phyloP scores from a whole-genome alignment of 2,329 filamentous ascomycete species.

The Thelonectria discophora region DNA sequence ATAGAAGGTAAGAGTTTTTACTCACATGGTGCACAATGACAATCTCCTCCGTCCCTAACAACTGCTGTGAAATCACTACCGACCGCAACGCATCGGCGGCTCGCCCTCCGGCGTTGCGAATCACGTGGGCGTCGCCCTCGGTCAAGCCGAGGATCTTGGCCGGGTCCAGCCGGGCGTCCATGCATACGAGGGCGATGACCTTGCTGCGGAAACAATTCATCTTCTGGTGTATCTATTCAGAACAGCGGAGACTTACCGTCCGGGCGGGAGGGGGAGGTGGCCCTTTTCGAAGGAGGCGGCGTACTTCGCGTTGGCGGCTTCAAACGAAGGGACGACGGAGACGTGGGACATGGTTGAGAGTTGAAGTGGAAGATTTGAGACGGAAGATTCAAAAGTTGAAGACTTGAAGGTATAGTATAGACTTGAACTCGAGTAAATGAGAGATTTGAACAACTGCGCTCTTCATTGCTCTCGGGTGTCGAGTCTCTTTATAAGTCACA shows the following conservation, averaged over 20 bases:
- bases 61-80: conserved; percentile 80
- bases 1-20: neutral
- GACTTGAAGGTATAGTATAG: too few species aligned
- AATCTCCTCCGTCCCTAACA: conserved; percentile 79
- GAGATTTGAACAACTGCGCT: neutral
- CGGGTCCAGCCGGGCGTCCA: conserved; percentile 80
- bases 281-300: conserved; percentile 37
- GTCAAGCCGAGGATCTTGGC: conserved; percentile 33
- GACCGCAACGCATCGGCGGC: conserved; percentile 76
- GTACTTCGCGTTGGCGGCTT: conserved; percentile 36
- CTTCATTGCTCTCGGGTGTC: neutral
- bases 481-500: conserved; percentile 7
- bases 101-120: conserved; percentile 76
- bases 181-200: conserved; percentile 71
- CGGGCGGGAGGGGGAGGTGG: conserved; percentile 35
- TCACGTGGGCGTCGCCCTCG: conserved; percentile 78
- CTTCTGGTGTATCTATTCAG: neutral
- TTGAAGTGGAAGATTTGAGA: neutral
- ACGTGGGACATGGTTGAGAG: conserved; percentile 39
- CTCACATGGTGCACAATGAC: conserved; percentile 72
- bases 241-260: conserved; percentile 27
- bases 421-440: neutral
- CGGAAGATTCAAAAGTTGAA: neutral
- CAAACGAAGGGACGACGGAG: conserved; percentile 36
- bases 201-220: conserved; percentile 37